Conservation (phyloP, 352 stramenopile genomes). For the Pythium vanterpoolii region DNA sequence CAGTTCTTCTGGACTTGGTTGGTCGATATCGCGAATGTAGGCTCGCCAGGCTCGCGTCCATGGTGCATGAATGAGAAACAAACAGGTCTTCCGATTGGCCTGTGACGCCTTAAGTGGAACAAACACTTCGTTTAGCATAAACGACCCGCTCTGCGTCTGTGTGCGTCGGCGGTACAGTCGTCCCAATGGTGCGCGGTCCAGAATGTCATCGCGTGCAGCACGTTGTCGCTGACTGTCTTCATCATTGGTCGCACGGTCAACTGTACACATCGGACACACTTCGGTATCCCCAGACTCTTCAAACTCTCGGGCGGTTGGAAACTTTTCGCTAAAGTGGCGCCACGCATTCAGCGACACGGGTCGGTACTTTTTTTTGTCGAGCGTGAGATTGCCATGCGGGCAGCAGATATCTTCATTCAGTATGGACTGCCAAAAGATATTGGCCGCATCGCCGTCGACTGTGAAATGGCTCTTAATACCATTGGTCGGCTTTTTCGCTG, state of each 20-base stretch:
- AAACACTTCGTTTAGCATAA: conserved; percentile 48
- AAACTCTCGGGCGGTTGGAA: conserved; percentile 39
- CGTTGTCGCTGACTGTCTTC: conserved; percentile 45
- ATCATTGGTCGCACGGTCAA: conserved; percentile 47
- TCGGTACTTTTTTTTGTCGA: conserved; percentile 71
- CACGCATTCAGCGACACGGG: conserved; percentile 47
- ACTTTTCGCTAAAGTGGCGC: conserved; percentile 63
- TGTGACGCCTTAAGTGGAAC: conserved; percentile 6
- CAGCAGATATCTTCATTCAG: conserved; percentile 82
- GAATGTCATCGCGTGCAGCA: conserved; percentile 52
- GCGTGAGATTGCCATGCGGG: conserved; percentile 52
- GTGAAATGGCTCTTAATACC: conserved; percentile 21
- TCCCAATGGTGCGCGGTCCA: conserved; percentile 43
- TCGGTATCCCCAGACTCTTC: conserved; percentile 25
- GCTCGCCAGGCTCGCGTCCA: conserved; percentile 67
- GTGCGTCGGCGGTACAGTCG: conserved; percentile 44
- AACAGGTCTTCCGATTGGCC: conserved; percentile 18
- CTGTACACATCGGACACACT: conserved; percentile 48
- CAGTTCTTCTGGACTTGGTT: conserved; percentile 31
- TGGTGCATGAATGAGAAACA: conserved; percentile 56
- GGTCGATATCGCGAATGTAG: conserved; percentile 73
- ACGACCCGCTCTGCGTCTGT: conserved; percentile 28
- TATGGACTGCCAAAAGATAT: conserved; percentile 31
- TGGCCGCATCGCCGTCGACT: conserved; percentile 12
- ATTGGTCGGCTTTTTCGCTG: conserved; percentile 24